phyloP scores from a whole-genome alignment of 331 rosid species.

The Rhamnella rubrinervis region DNA sequence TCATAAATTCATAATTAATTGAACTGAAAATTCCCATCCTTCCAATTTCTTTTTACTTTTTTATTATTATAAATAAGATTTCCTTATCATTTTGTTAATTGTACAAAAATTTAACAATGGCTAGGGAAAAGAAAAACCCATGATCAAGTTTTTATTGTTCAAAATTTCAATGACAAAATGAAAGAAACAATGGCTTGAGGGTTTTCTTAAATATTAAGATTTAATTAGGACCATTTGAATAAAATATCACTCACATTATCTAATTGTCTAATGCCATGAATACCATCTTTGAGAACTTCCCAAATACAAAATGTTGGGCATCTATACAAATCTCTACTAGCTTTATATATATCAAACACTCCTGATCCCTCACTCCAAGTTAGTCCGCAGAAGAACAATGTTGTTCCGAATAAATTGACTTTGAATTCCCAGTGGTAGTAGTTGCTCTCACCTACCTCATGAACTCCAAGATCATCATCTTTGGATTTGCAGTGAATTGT shows the following conservation, averaged over 20 bases:
- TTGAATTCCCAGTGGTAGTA: background rate
- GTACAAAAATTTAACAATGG: too few relatives aligned
- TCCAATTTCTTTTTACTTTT: too few relatives aligned
- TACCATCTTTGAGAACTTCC: background rate
- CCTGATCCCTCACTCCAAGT: background rate
- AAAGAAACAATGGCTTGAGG: too few relatives aligned
- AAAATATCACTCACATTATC: background rate
- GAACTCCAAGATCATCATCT: constrained; percentile 8
- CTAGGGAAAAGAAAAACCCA: too few relatives aligned
- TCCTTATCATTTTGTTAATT: too few relatives aligned
- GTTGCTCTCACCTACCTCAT: background rate
- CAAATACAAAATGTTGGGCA: background rate
- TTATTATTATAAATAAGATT: too few relatives aligned
- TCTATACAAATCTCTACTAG: background rate
- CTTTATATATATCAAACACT: background rate
- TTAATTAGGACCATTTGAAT: background rate
- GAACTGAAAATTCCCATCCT: too few relatives aligned
- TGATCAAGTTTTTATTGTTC: too few relatives aligned
- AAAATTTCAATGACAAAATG: too few relatives aligned
- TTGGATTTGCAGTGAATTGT: constrained; percentile 8
- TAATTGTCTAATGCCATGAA: background rate
- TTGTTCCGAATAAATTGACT: constrained; percentile 1
- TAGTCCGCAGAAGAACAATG: constrained; percentile 4
- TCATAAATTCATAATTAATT: too few relatives aligned
- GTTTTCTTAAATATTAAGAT: too few relatives aligned